Evolutionary conservation across 768 basidiomycete species (phyloP), one percentile per base, ranked within the genome.

Genomic region (Boletus tylopilopsis): DNA sequence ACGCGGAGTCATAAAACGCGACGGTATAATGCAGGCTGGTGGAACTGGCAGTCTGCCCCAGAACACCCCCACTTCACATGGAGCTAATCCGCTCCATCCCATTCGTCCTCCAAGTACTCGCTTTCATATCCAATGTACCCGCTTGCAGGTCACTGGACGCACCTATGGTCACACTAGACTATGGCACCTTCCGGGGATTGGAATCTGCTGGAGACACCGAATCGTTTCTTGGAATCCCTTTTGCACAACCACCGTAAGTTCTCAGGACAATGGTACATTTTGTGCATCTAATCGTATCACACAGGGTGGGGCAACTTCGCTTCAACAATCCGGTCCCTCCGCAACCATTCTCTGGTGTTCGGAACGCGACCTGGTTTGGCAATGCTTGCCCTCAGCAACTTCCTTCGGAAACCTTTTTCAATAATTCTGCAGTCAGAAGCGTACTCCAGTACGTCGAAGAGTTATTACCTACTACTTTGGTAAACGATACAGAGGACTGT

Each of bases 331-430:
- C 60, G 3, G 39, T 47, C 0, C n/a, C 55, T 0, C 53, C 55
- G 1, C 36, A 25, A 45, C 2, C 47, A 10, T 48, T 48, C 15
- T 33, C 37, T 9, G 39, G 23, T 1, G 15, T 48, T 13, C 18
- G 15, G 21, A 25, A 41, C 9, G 47, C 39, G 24, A 41, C 30
- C 13, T 6, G 2, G 30, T 48, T 39, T 43, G 73, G 75, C 12
- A 53, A 68, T 24, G 66, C 74, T 4, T 77, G 76, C 45, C 68
- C 69, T 16, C 75, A 78, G 46, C 73, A 72, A 42, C 38, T 42
- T n/a, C 0, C 15, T 3, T 22, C 52, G 7, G 50, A 1, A 5
- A 32, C 42, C 1, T 29, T 49, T 0, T 43, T 49, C 0, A 11
- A 21, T 9, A 43, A 40, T 12, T 29, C 53, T 13, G 50, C 47